These are phyloP conservation scores for Chlorella variabilis DNA, from an alignment of 163 green algal species.

Conservation along the genomic window DNA sequence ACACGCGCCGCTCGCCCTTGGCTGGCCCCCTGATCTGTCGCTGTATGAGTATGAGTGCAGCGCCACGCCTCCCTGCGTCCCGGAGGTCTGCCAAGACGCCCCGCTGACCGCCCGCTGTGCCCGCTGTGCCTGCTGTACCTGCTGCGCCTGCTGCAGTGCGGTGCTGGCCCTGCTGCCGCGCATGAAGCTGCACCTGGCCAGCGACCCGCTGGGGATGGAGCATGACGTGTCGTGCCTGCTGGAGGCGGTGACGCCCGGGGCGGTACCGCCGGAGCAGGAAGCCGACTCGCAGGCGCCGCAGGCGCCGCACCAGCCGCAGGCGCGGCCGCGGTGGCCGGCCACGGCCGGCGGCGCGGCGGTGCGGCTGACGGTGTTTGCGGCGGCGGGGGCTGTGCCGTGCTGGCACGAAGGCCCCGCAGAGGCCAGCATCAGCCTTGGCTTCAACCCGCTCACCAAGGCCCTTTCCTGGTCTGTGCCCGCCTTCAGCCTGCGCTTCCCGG, in stretches of 20 bases:
- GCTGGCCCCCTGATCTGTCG: too few species aligned
- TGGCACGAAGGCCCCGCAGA: background rate
- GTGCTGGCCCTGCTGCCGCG: background rate
- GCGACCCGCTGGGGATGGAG: background rate
- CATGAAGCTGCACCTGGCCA: background rate
- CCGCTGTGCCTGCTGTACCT: too few species aligned
- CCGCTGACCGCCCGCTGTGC: too few species aligned
- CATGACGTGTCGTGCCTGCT: background rate
- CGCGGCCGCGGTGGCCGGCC: too few species aligned
- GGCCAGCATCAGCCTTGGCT: background rate
- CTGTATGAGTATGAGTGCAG: too few species aligned
- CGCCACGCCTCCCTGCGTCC: too few species aligned
- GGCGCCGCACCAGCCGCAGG: background rate
- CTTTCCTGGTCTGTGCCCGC: background rate
- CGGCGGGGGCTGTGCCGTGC: conserved; percentile 12
- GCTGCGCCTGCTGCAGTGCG: background rate
- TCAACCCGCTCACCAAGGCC: background rate
- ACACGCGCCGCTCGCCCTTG: too few species aligned
- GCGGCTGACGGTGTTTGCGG: background rate
- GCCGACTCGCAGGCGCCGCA: background rate
- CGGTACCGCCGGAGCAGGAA: background rate
- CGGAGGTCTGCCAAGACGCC: too few species aligned
- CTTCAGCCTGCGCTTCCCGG: background rate
- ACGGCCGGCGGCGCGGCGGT: background rate
- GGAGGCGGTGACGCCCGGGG: background rate